These are phyloP conservation scores for Gnaphalium uliginosum DNA, from an alignment of 129 eudicot species.

Conservation along the genomic window DNA sequence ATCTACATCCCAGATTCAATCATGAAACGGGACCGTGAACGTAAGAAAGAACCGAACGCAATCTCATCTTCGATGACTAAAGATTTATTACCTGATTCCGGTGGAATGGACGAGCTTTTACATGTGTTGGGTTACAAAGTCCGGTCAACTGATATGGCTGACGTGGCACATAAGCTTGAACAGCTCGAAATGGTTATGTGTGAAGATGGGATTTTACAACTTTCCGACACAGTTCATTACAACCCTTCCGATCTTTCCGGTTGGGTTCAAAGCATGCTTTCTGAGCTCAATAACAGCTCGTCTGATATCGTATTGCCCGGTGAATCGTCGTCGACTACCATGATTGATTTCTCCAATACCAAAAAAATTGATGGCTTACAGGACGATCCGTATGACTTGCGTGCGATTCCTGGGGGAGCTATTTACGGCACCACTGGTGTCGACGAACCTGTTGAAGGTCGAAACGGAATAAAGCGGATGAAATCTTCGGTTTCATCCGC, in stretches of 20 bases:
- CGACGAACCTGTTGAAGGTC: not conserved
- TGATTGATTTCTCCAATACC: constrained; percentile 41
- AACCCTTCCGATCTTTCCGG: constrained; percentile 83
- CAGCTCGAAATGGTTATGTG: constrained; percentile 77
- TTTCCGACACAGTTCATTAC: constrained; percentile 63
- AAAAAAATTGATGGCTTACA: constrained; percentile 10
- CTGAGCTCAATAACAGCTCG: constrained; percentile 45
- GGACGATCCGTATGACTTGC: constrained; percentile 54
- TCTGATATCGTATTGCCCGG: constrained; percentile 26
- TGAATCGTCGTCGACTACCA: constrained; percentile 26
- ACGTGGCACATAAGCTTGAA: constrained; percentile 71
- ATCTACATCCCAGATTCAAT: not conserved
- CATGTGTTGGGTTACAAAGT: constrained; percentile 80
- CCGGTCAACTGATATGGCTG: constrained; percentile 70
- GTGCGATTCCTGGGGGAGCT: constrained; percentile 76
- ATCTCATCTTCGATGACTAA: constrained; percentile 38
- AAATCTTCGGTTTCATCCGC: constrained; percentile 35
- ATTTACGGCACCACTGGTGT: constrained; percentile 21
- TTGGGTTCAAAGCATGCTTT: constrained; percentile 68
- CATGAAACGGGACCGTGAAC: constrained; percentile 71
- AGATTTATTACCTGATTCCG: constrained; percentile 45
- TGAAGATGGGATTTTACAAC: constrained; percentile 54
- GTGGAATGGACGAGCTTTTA: constrained; percentile 78
- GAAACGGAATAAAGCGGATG: constrained; percentile 39
- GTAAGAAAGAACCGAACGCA: constrained; percentile 31